A percentile compares a stretch with the other conserved stretches of the same genome.
Evolutionary conservation across 2,329 filamentous ascomycete species (phyloP).

Genomic region (Colletotrichum orchidophilum): DNA sequence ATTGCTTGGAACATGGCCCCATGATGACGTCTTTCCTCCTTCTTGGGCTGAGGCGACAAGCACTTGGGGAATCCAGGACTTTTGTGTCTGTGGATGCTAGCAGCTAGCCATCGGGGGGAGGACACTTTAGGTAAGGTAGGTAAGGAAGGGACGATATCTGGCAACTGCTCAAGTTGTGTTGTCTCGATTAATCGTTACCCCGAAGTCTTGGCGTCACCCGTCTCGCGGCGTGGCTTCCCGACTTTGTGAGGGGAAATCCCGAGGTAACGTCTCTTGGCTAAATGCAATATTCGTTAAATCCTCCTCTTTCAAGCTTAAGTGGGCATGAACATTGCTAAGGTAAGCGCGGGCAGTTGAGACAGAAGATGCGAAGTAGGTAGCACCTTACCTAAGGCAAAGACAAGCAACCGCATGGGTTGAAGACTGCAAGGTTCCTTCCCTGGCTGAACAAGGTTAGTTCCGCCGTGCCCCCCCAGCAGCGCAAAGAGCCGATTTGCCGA

Average conservation of each 20-base stretch:
- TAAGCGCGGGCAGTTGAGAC: background rate
- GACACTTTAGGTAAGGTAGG: background rate
- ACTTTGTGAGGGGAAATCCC: background rate
- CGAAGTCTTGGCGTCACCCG: slow-evolving; percentile 5
- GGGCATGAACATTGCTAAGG: background rate
- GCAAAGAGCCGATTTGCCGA: slow-evolving; percentile 27
- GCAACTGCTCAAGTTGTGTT: background rate
- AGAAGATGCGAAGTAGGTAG: background rate
- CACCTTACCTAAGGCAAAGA: too few species aligned
- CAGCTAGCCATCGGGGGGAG: background rate
- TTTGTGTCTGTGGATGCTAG: background rate
- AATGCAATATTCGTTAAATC: too few species aligned
- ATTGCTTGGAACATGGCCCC: slow-evolving; percentile 10
- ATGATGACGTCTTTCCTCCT: slow-evolving; percentile 24
- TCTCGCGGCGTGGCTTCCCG: background rate
- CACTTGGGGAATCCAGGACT: background rate
- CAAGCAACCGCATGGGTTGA: background rate
- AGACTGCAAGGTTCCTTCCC: background rate
- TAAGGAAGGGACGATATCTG: too few species aligned
- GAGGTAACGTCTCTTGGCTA: background rate
- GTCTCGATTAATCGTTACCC: slow-evolving; percentile 10
- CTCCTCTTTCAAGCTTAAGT: background rate
- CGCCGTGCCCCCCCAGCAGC: background rate
- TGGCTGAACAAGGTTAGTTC: background rate
- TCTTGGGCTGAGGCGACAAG: background rate